Evolutionary conservation across 2,329 filamentous ascomycete species (phyloP).

Genomic region (Fusarium sp.): DNA sequence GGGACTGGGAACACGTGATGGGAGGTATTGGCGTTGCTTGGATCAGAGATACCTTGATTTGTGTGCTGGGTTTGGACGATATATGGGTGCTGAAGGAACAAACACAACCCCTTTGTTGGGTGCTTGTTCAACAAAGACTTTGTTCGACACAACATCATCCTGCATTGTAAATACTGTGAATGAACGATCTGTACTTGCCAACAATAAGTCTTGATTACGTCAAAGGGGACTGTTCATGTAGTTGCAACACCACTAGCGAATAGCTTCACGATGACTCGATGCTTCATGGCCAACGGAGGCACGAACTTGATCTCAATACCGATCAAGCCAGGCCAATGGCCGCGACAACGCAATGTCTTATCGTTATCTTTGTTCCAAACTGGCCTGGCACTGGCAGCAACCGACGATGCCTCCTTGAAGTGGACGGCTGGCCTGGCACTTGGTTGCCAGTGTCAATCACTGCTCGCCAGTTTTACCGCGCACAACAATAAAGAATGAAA

Average conservation of each 20-base stretch:
- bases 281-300: background rate
- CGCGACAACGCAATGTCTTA: background rate
- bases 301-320: background rate
- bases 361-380: background rate
- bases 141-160: background rate
- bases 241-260: background rate
- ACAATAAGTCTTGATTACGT: background rate
- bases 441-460: background rate
- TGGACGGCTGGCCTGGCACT: background rate
- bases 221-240: background rate
- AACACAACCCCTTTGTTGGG: slow-evolving; percentile 14
- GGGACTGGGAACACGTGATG: slow-evolving; percentile 27
- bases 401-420: background rate
- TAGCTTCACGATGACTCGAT: background rate
- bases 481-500: slow-evolving; percentile 3
- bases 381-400: background rate
- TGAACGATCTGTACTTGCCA: background rate
- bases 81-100: slow-evolving; percentile 5
- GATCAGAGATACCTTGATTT: slow-evolving; percentile 42
- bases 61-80: slow-evolving; percentile 26
- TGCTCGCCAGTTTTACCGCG: background rate
- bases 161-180: background rate
- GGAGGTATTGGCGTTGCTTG: slow-evolving; percentile 37
- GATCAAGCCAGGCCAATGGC: background rate
- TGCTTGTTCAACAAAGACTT: slow-evolving; percentile 17